Percentiles rank a stretch among this genome's conserved stretches.
Conservation (phyloP, 805 yeast species). For the Candida incommunis region DNA sequence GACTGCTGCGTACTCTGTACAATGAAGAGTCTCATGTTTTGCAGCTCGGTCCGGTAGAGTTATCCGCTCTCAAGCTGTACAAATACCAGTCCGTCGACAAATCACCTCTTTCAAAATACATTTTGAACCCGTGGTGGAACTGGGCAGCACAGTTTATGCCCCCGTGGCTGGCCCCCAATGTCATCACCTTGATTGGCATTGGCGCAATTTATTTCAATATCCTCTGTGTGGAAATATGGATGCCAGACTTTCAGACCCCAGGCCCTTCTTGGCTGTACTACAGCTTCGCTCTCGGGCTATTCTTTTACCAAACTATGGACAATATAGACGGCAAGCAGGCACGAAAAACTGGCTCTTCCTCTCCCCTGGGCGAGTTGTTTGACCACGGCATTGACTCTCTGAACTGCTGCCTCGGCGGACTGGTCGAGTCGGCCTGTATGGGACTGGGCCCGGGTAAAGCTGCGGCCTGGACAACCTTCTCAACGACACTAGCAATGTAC, state of each 20-base stretch:
- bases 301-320: constrained; percentile 88
- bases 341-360: constrained; percentile 85
- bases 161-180: constrained; percentile 70
- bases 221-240: constrained; percentile 52
- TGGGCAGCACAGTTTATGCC: constrained; percentile 67
- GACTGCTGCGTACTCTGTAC: neutral
- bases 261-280: constrained; percentile 68
- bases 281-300: constrained; percentile 67
- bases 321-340: constrained; percentile 96
- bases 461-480: constrained; percentile 62
- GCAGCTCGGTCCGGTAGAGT: constrained; percentile 1
- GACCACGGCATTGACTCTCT: constrained; percentile 74
- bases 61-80: constrained; percentile 16
- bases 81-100: constrained; percentile 52
- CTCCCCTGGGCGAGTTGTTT: constrained; percentile 88
- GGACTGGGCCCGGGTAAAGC: constrained; percentile 68
- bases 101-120: constrained; percentile 57
- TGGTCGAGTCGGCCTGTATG: constrained; percentile 62
- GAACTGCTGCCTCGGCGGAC: constrained; percentile 67
- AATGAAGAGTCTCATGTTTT: neutral
- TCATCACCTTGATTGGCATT: constrained; percentile 63
- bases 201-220: constrained; percentile 54
- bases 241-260: constrained; percentile 45
- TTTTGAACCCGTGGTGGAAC: constrained; percentile 75
- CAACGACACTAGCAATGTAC: constrained; percentile 52